These are phyloP conservation scores for Micractinium conductrix DNA, from an alignment of 139 green algal species.

Conservation along the genomic window DNA sequence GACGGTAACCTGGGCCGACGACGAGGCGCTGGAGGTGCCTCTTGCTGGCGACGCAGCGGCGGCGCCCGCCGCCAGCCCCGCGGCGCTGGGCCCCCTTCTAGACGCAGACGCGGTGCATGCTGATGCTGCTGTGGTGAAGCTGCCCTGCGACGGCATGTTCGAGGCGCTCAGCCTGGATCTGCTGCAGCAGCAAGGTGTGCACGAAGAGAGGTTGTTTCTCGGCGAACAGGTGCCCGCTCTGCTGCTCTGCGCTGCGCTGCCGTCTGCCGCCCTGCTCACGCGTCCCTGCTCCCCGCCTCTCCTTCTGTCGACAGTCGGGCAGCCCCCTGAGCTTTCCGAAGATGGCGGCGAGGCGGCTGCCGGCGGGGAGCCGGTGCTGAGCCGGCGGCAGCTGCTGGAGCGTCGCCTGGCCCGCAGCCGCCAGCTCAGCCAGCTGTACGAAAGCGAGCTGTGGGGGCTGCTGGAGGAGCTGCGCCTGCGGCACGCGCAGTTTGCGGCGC, in stretches of 20 bases:
- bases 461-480: slow-evolving; percentile 34
- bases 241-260: neutral
- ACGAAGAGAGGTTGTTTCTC: neutral
- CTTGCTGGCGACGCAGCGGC: neutral
- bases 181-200: slow-evolving; percentile 19
- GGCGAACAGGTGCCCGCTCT: neutral
- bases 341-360: neutral
- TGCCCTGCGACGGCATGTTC: slow-evolving; percentile 22
- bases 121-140: neutral
- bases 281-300: neutral
- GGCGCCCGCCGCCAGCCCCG: neutral
- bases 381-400: slow-evolving; percentile 26
- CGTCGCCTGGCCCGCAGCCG: neutral
- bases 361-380: slow-evolving; percentile 26
- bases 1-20: slow-evolving; percentile 48
- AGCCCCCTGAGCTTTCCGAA: neutral
- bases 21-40: slow-evolving; percentile 1
- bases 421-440: neutral
- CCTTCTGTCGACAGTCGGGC: neutral
- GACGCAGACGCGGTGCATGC: neutral
- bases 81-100: no score
- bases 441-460: slow-evolving; percentile 18
- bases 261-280: neutral
- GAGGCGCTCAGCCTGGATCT: slow-evolving; percentile 1
- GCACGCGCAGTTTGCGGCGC: slow-evolving; percentile 11